A percentile compares a stretch with the other conserved stretches of the same genome.
Evolutionary conservation across 164 flowering plant species (phyloP).

Genomic region (Vitis vinifera): ASM3070453v1 NC_081809.1:7256501-7257000

Average conservation of each 20-base stretch:
- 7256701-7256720: conserved; percentile 31
- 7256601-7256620: conserved; percentile 55
- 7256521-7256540: conserved; percentile 77
- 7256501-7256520: conserved; percentile 71
- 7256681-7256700: conserved; percentile 8
- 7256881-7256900: neutral
- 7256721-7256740: conserved; percentile 18
- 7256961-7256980: no score
- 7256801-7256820: conserved; percentile 64
- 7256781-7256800: conserved; percentile 54
- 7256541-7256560: conserved; percentile 68
- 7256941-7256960: no score
- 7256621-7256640: conserved; percentile 62
- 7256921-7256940: no score
- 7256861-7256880: conserved; percentile 13
- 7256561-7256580: conserved; percentile 71
- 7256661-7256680: conserved; percentile 5
- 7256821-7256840: no score
- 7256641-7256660: conserved; percentile 59
- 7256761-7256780: conserved; percentile 95
- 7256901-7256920: no score
- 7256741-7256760: conserved; percentile 35
- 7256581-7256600: conserved; percentile 59
- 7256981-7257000: no score
- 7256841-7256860: conserved; percentile 7